These are phyloP conservation scores for Phytophthora ramorum DNA, from an alignment of 352 stramenopile genomes.

Conservation along the genomic window DNA sequence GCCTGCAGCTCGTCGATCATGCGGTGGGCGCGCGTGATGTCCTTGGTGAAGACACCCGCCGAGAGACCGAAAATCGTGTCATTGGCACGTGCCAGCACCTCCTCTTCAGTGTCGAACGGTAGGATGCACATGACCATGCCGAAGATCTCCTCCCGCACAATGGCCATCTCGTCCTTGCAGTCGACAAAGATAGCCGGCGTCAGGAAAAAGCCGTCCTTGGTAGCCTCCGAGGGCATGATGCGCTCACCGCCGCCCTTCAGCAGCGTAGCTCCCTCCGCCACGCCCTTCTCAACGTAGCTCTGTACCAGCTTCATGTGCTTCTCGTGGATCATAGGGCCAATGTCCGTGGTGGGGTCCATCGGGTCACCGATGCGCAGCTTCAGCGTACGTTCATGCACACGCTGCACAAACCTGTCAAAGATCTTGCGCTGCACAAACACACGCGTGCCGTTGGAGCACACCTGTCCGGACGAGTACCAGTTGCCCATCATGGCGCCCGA, in stretches of 20 bases:
- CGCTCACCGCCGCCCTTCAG: slow-evolving; percentile 63
- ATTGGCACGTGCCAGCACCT: slow-evolving; percentile 84
- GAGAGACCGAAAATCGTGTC: slow-evolving; percentile 83
- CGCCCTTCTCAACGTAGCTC: slow-evolving; percentile 67
- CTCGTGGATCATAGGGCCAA: slow-evolving; percentile 89
- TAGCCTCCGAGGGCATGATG: slow-evolving; percentile 47
- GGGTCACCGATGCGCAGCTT: slow-evolving; percentile 86
- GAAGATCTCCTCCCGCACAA: slow-evolving; percentile 87
- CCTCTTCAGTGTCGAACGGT: slow-evolving; percentile 77
- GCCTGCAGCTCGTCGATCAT: slow-evolving; percentile 74
- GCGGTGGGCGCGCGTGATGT: slow-evolving; percentile 80
- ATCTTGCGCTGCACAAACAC: slow-evolving; percentile 90
- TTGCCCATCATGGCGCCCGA: slow-evolving; percentile 85
- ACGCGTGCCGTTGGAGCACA: slow-evolving; percentile 91
- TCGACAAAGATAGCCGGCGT: slow-evolving; percentile 92
- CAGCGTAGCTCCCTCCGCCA: slow-evolving; percentile 67
- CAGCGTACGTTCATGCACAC: slow-evolving; percentile 82
- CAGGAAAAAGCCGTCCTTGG: slow-evolving; percentile 88
- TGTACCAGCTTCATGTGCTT: slow-evolving; percentile 84
- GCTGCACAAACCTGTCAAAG: slow-evolving; percentile 81
- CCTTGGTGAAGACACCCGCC: slow-evolving; percentile 87
- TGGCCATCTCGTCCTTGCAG: slow-evolving; percentile 88
- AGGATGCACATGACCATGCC: slow-evolving; percentile 86
- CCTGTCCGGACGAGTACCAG: slow-evolving; percentile 90
- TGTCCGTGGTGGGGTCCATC: slow-evolving; percentile 77